Evolutionary conservation across 345 rosid genomes (phyloP).

Genomic region (Sapria himalayana): DNA sequence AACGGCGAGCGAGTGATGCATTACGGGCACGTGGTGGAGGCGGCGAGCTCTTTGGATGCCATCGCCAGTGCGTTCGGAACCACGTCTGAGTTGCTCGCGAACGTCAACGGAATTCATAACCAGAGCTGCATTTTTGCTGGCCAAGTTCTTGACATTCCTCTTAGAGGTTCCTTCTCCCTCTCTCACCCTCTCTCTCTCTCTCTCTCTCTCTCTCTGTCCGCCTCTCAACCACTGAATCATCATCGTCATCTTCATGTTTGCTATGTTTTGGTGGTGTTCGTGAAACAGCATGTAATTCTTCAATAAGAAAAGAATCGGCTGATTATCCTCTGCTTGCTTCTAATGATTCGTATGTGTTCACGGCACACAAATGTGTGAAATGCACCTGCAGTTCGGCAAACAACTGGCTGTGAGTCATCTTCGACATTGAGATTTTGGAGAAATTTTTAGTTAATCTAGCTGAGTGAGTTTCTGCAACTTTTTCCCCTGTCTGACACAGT

Average conservation of each 20-base stretch:
- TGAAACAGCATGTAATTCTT: slow-evolving; percentile 46
- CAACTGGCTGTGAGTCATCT: slow-evolving; percentile 62
- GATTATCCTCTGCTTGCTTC: slow-evolving; percentile 30
- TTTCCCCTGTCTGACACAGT: slow-evolving; percentile 18
- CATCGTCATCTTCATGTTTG: too few relatives aligned
- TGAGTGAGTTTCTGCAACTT: neutral
- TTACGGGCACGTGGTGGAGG: slow-evolving; percentile 31
- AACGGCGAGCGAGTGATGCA: slow-evolving; percentile 25
- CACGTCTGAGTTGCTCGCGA: slow-evolving; percentile 10
- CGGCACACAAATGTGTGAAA: slow-evolving; percentile 44
- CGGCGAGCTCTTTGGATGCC: slow-evolving; percentile 19
- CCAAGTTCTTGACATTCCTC: slow-evolving; percentile 31
- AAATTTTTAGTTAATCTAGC: neutral
- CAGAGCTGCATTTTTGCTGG: slow-evolving; percentile 16
- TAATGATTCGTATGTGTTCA: slow-evolving; percentile 28
- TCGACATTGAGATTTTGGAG: neutral
- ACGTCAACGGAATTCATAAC: slow-evolving; percentile 23
- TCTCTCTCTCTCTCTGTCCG: neutral
- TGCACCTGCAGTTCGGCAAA: slow-evolving; percentile 37
- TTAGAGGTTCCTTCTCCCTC: slow-evolving; percentile 19
- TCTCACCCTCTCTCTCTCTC: neutral
- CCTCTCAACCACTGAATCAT: too few relatives aligned
- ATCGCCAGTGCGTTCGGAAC: slow-evolving; percentile 31
- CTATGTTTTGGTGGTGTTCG: neutral
- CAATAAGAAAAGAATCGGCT: slow-evolving; percentile 20